phyloP scores from a whole-genome alignment of 331 rosid species.

The Pyrus hybrid region DNA sequence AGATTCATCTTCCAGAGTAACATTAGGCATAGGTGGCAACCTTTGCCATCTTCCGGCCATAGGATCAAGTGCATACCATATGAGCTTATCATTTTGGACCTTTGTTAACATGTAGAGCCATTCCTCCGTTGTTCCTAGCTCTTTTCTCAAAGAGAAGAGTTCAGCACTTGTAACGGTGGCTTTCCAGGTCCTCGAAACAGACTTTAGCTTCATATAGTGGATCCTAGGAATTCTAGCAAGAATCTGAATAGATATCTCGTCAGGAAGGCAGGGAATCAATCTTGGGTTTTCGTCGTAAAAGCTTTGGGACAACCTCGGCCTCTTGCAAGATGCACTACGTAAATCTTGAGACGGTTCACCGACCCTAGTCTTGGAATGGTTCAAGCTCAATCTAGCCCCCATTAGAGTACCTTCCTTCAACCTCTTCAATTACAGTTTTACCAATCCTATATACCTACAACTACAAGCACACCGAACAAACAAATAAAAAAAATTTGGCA shows the following conservation, averaged over 20 bases:
- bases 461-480: neutral
- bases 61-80: slow-evolving; percentile 81
- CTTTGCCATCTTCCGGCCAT: slow-evolving; percentile 67
- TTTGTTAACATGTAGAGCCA: slow-evolving; percentile 78
- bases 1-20: slow-evolving; percentile 43
- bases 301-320: slow-evolving; percentile 50
- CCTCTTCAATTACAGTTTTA: neutral
- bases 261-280: slow-evolving; percentile 78
- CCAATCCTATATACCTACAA: neutral
- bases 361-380: slow-evolving; percentile 19
- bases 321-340: slow-evolving; percentile 45
- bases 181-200: slow-evolving; percentile 74
- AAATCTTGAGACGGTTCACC: slow-evolving; percentile 25
- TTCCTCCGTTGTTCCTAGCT: slow-evolving; percentile 73
- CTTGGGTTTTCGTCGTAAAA: slow-evolving; percentile 51
- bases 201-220: slow-evolving; percentile 43
- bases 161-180: slow-evolving; percentile 43
- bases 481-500: neutral
- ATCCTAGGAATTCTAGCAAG: slow-evolving; percentile 79
- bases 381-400: slow-evolving; percentile 64
- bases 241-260: slow-evolving; percentile 83
- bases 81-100: slow-evolving; percentile 49
- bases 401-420: slow-evolving; percentile 1
- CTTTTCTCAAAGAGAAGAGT: slow-evolving; percentile 60
- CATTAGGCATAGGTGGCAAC: slow-evolving; percentile 68